Conservation (phyloP, 805 yeast species). For the Spathaspora arborariae region DNA sequence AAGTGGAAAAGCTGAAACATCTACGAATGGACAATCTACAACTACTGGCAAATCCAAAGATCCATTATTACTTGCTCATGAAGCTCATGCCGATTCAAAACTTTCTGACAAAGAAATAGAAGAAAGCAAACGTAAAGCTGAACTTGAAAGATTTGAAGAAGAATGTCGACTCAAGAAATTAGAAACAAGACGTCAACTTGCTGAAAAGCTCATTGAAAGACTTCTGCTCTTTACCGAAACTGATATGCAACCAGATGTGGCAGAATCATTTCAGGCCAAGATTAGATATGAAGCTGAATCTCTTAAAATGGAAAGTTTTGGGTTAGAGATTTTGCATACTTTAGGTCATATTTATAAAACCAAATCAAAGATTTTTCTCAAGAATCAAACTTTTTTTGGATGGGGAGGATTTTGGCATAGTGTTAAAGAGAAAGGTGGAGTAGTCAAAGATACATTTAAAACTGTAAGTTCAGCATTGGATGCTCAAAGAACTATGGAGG, state of each 20-base stretch:
- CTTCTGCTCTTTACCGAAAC: conserved; percentile 43
- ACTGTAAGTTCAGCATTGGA: conserved; percentile 72
- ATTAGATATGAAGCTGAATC: conserved; percentile 79
- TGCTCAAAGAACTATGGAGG: conserved; percentile 76
- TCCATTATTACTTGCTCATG: conserved; percentile 4
- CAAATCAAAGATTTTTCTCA: conserved; percentile 61
- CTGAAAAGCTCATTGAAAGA: conserved; percentile 49
- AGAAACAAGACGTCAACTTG: conserved; percentile 59
- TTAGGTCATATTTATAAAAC: conserved; percentile 67
- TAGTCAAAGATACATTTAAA: conserved; percentile 66
- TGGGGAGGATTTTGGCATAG: conserved; percentile 69
- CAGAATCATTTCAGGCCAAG: conserved; percentile 52
- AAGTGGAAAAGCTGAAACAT: not conserved
- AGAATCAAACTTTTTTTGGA: conserved; percentile 60
- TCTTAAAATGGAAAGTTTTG: conserved; percentile 78
- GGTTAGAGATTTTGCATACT: conserved; percentile 74
- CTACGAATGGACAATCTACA: not conserved
- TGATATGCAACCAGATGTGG: conserved; percentile 42
- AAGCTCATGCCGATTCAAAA: conserved; percentile 4
- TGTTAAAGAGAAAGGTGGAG: conserved; percentile 69
- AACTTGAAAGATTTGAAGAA: conserved; percentile 67
- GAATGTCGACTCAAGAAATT: conserved; percentile 67
- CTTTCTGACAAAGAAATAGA: conserved; percentile 34
- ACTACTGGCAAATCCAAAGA: not conserved
- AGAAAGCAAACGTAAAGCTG: conserved; percentile 44